Evolutionary conservation across 2,329 filamentous ascomycete genomes (phyloP), one percentile per base, ranked within the genome.

Genomic region (Botrytis deweyae): DNA sequence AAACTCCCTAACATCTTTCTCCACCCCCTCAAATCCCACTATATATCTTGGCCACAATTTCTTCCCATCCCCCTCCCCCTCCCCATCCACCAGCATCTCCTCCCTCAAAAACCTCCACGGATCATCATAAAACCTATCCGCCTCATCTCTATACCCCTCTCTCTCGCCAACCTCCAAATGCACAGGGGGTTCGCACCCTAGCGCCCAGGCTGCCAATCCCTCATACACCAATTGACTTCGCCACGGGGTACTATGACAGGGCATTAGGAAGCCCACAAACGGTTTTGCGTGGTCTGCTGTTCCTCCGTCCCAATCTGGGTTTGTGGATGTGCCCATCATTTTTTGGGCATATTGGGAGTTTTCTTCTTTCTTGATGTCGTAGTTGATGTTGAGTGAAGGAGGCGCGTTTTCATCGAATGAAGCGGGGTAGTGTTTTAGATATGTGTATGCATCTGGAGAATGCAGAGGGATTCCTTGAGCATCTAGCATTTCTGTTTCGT

Each of bases 181-280:
- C 20, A 99, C 84, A 0, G 96, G 96, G 2, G 96, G 96, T 78
- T 98, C 95, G 82, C 96, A 99, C 9, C 92, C 92, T 25, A 98
- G 85, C 0, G 95, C 95, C 86, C 95, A 95, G 6, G 94, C 94
- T 74, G 89, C 84, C 71, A 98, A 89, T 44, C 85, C 84, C 0
- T 93, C 89, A 80, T 96, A 89, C 75, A 97, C 86, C 58, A 98
- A 87, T 80, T 97, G 93, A 25, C 92, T 94, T 79, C 95, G 92
- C 95, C 96, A 98, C 3, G 96, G 95, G 0, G 95, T 98, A 77
- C 92, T 93, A 85, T 99, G 96, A 84, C 96, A 99, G 16, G 96
- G 96, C 88, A 95, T 97, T 38, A 99, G 87, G 83, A 98, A 98
- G 33, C 92, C 91, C 49, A 91, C 89, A 78, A 91, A 91, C 18